Base-by-base conservation (phyloP, 2,329 filamentous ascomycete genomes). In the Claviceps capensis region DNA sequence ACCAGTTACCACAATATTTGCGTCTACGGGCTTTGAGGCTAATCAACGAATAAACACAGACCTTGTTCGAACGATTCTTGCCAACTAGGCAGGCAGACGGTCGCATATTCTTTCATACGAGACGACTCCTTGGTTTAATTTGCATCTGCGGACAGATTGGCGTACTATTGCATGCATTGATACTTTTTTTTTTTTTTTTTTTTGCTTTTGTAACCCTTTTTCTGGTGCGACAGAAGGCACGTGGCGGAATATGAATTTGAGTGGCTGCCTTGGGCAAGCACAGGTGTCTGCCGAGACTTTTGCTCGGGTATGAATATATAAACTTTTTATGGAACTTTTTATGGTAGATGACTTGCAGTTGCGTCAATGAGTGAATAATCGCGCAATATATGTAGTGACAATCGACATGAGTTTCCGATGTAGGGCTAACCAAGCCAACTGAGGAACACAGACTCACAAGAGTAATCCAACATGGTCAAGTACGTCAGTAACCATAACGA, bases 31-130 rank as follows among this genome's bases (percentile, higher is more conserved):
- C 5, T 40, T 26, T 11, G 51, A 48, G 51, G 52, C 51, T 56
- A 40, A 58, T 43, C 26, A n/a, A 23, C 14, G 34, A 16, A 14
- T 40, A 1, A 44, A 11, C n/a, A 4, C 59, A 88, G 86, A 93
- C 56, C 83, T 93, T 54, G 86, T 93, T 63, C 83, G 86, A 63
- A 91, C 86, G 50, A 89, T 93, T 65, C 82, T 93, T 59, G 86
- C 86, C 68, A 91, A 91, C 73, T 93, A 78, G 62, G 55, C 50
- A 68, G 16, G 22, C 7, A 16, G 4, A 41, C 38, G 30, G n/a
- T 26, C 16, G 14, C 37, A 17, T 16, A 30, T 8, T 13, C 45
- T 48, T 41, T 2, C 17, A 26, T 5, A 47, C 17, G 42, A 51
- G 36, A 48, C 46, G 37, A 48, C 59, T 64, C 61, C 47, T 42